Conservation (phyloP, 129 eudicot genomes). For the Chrysanthemum lavandulifolium region DNA sequence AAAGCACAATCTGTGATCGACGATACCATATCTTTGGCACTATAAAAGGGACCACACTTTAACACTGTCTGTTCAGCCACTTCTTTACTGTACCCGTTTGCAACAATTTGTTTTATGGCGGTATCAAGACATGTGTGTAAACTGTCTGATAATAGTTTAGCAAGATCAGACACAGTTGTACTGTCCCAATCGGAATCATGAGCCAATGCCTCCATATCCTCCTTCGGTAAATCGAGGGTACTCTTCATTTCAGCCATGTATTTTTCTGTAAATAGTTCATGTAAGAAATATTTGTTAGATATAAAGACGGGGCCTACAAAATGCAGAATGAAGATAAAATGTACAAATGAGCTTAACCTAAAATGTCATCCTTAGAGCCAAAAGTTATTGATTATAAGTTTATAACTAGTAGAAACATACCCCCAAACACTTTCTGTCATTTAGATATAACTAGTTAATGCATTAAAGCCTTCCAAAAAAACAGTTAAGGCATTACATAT, state of each 20-base stretch:
- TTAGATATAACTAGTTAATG: too few relatives aligned
- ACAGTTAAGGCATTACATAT: too few relatives aligned
- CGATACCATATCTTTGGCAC: constrained; percentile 49
- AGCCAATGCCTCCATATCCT: constrained; percentile 17
- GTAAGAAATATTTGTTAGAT: constrained; percentile 33
- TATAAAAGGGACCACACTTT: constrained; percentile 42
- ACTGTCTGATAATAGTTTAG: constrained; percentile 30
- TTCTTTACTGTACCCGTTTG: constrained; percentile 48
- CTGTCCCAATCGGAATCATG: constrained; percentile 42
- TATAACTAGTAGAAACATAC: too few relatives aligned
- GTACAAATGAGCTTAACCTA: not conserved
- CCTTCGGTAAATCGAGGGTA: constrained; percentile 6
- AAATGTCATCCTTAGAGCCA: too few relatives aligned
- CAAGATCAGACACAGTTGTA: constrained; percentile 34
- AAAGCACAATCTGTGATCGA: constrained; percentile 50
- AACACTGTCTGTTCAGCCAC: constrained; percentile 42
- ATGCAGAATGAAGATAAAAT: not conserved
- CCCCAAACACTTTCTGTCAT: too few relatives aligned
- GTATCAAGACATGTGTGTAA: constrained; percentile 30
- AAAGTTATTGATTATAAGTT: too few relatives aligned
- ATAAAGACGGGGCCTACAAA: constrained; percentile 3
- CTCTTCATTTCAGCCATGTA: constrained; percentile 12
- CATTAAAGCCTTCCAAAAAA: too few relatives aligned
- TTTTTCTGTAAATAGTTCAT: constrained; percentile 29
- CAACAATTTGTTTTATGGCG: constrained; percentile 47